Evolutionary conservation across 768 basidiomycete genomes (phyloP).

Genomic region (Arthromyces matolae): DNA sequence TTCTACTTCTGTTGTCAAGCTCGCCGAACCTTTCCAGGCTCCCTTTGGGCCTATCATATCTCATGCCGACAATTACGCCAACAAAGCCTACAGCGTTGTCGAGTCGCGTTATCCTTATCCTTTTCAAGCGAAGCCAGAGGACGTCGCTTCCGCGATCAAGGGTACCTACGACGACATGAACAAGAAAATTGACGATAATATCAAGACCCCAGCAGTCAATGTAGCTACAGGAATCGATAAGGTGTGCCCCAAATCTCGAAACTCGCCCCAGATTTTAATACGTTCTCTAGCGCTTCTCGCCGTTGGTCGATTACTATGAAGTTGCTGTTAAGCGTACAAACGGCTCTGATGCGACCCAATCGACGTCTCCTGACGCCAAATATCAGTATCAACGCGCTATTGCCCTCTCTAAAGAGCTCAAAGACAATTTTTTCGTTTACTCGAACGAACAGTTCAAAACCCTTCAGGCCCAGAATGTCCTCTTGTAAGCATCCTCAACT

Average conservation of each 20-base stretch:
- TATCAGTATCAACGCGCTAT: conserved; percentile 79
- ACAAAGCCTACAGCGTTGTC: conserved; percentile 72
- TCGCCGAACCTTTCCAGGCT: conserved; percentile 62
- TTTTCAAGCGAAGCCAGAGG: conserved; percentile 71
- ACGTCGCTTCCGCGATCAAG: conserved; percentile 59
- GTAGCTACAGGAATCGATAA: conserved; percentile 71
- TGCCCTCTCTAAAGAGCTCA: conserved; percentile 59
- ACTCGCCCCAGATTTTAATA: neutral
- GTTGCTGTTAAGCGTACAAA: conserved; percentile 48
- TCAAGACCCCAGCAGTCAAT: conserved; percentile 58
- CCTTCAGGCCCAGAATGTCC: conserved; percentile 58
- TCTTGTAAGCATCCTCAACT: conserved; percentile 46
- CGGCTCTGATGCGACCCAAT: conserved; percentile 42
- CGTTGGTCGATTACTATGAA: conserved; percentile 71
- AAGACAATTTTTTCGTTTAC: conserved; percentile 59
- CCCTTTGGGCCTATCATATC: conserved; percentile 63
- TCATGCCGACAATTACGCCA: conserved; percentile 62
- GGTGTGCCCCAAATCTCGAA: conserved; percentile 36
- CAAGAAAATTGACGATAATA: conserved; percentile 50
- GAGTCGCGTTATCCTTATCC: conserved; percentile 72
- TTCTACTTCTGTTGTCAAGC: conserved; percentile 54
- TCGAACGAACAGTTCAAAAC: conserved; percentile 72
- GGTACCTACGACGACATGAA: conserved; percentile 34
- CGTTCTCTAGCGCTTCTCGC: conserved; percentile 58
- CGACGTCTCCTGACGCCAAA: conserved; percentile 49